Evolutionary conservation across 768 basidiomycete species (phyloP).

Genomic region (Pleurotus cornucopiae): DNA sequence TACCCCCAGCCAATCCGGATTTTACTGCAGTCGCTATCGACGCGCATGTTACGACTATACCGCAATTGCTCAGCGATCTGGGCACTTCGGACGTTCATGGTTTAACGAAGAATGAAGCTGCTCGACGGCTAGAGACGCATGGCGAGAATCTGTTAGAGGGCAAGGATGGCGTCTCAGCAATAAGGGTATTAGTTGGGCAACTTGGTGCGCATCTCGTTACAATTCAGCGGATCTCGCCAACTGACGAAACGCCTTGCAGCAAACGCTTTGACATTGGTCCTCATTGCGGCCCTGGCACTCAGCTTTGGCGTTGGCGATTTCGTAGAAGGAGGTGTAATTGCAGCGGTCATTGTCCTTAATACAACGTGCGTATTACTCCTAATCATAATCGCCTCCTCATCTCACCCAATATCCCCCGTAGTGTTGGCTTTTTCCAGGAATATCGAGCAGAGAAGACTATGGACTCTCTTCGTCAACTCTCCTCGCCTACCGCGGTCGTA

Average conservation of each 20-base stretch:
- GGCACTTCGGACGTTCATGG: conserved; percentile 8
- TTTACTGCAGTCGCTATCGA: conserved; percentile 6
- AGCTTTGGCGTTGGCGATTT: not conserved
- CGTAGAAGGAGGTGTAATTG: conserved; percentile 5
- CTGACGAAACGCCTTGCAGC: not conserved
- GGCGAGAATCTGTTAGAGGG: conserved; percentile 6
- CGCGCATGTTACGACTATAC: not conserved
- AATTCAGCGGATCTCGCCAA: not conserved
- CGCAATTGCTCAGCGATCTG: conserved; percentile 1
- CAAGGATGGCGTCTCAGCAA: conserved; percentile 2
- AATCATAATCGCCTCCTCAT: no score
- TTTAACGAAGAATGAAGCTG: conserved; percentile 7
- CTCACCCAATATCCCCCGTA: not conserved
- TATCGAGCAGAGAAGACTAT: conserved; percentile 7
- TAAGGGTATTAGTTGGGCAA: conserved; percentile 1
- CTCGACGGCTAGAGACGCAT: not conserved
- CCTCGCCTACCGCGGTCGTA: conserved; percentile 4
- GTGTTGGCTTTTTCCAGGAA: conserved; percentile 5
- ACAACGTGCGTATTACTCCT: not conserved
- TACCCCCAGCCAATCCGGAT: not conserved
- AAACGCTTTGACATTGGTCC: conserved; percentile 5
- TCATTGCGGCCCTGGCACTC: conserved; percentile 2
- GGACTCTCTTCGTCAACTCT: conserved; percentile 4
- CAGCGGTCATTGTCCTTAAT: conserved; percentile 3
- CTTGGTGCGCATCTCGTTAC: not conserved